A percentile compares a stretch with the other conserved stretches of the same genome.
phyloP scores from a whole-genome alignment of 2,329 filamentous ascomycete genomes.

The Fusarium penzigii region DNA sequence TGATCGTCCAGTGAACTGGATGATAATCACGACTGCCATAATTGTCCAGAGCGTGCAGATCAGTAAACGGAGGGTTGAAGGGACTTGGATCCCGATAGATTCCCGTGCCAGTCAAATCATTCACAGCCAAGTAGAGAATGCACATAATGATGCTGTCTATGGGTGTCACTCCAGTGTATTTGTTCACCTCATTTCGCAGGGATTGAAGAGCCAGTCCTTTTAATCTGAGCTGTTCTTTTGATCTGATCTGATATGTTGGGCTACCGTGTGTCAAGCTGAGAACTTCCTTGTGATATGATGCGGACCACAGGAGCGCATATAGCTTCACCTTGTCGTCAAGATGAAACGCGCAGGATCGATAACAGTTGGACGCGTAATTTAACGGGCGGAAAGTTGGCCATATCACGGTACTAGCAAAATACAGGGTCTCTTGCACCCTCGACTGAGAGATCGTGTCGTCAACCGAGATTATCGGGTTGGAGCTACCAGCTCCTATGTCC shows the following conservation, averaged over 20 bases:
- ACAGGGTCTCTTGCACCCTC: slow-evolving; percentile 8
- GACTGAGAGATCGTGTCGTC: slow-evolving; percentile 5
- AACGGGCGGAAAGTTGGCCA: slow-evolving; percentile 11
- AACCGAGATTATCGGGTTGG: slow-evolving; percentile 8
- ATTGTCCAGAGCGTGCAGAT: slow-evolving; percentile 7
- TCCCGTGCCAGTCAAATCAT: slow-evolving; percentile 7
- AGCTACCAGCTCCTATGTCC: slow-evolving; percentile 9
- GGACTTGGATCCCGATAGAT: slow-evolving; percentile 8
- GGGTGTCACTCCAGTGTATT: slow-evolving; percentile 5
- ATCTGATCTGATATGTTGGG: slow-evolving; percentile 2
- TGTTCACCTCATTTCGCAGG: slow-evolving; percentile 5
- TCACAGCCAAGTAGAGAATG: slow-evolving; percentile 10
- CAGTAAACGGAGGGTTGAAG: slow-evolving; percentile 4
- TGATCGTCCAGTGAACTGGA: slow-evolving; percentile 7
- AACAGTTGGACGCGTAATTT: slow-evolving; percentile 7
- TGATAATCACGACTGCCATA: slow-evolving; percentile 11
- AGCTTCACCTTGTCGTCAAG: slow-evolving; percentile 7
- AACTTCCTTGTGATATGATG: slow-evolving; percentile 7
- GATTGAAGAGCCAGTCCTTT: slow-evolving; percentile 8
- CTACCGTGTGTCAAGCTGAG: slow-evolving; percentile 5
- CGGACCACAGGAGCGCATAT: slow-evolving; percentile 10
- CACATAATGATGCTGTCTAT: slow-evolving; percentile 15
- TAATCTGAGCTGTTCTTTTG: slow-evolving; percentile 7
- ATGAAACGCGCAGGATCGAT: slow-evolving; percentile 5
- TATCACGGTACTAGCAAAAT: slow-evolving; percentile 7